Evolutionary conservation across 225 moss, liverwort and hornwort genomes (phyloP).

Genomic region (Sphagnum contortum): DNA sequence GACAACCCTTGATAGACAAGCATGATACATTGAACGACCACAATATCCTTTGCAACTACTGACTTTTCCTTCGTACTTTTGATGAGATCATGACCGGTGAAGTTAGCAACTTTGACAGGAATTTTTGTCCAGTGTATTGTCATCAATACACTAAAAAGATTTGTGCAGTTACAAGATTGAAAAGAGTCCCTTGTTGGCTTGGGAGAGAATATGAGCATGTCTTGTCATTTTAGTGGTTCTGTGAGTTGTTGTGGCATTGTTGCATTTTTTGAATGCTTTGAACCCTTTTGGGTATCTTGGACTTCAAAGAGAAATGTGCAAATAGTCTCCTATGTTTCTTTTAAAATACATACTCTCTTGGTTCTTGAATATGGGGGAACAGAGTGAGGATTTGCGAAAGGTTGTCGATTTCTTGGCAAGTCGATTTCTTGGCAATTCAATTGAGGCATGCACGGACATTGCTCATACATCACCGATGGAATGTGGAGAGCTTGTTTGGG

Average conservation of each 20-base stretch:
- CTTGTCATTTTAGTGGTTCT: background rate
- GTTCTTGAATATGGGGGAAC: conserved; percentile 14
- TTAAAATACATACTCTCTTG: too few relatives aligned
- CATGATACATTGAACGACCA: too few relatives aligned
- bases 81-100: too few relatives aligned
- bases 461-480: conserved; percentile 93
- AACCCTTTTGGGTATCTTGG: background rate
- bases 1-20: too few relatives aligned
- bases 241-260: background rate
- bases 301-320: background rate
- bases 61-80: too few relatives aligned
- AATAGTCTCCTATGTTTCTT: too few relatives aligned
- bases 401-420: conserved; percentile 86
- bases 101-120: too few relatives aligned
- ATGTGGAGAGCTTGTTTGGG: conserved; percentile 86
- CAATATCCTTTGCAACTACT: too few relatives aligned
- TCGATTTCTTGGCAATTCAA: conserved; percentile 66
- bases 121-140: too few relatives aligned
- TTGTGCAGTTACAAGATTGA: too few relatives aligned
- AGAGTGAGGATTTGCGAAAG: conserved; percentile 85
- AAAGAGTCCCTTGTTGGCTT: too few relatives aligned
- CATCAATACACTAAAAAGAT: too few relatives aligned
- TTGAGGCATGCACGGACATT: conserved; percentile 80
- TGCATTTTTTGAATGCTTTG: background rate
- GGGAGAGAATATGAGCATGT: background rate